Evolutionary conservation across 2,329 filamentous ascomycete species (phyloP).

Genomic region (Herpotrichia juniperi): DNA sequence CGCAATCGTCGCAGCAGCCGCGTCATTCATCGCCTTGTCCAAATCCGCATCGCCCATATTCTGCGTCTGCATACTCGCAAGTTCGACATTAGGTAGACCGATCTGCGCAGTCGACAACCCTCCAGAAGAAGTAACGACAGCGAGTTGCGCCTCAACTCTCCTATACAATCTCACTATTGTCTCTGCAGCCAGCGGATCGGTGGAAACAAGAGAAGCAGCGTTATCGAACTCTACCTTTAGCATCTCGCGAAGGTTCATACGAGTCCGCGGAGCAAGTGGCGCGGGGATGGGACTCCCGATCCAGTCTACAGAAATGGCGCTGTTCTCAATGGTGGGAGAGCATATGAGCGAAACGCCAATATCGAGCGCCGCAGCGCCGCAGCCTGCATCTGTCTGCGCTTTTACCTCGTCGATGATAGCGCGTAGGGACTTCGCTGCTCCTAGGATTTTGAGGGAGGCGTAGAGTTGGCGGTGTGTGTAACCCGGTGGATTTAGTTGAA

Average conservation of each 20-base stretch:
- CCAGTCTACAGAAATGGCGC: constrained; percentile 42
- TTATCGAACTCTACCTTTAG: constrained; percentile 65
- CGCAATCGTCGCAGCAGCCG: constrained; percentile 34
- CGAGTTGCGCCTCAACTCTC: constrained; percentile 69
- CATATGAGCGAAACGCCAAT: constrained; percentile 73
- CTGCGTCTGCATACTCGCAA: constrained; percentile 33
- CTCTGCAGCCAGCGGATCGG: constrained; percentile 65
- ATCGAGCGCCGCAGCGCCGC: constrained; percentile 69
- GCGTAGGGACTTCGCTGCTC: constrained; percentile 64
- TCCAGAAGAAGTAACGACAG: constrained; percentile 26
- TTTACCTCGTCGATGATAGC: constrained; percentile 72
- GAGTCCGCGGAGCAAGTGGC: constrained; percentile 37
- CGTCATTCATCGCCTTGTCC: constrained; percentile 44
- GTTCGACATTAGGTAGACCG: constrained; percentile 32
- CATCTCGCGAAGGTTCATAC: constrained; percentile 65
- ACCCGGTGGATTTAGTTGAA: constrained; percentile 61
- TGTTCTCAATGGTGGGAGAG: constrained; percentile 59
- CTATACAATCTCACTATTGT: constrained; percentile 67
- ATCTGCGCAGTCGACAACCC: constrained; percentile 31
- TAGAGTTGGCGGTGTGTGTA: constrained; percentile 78
- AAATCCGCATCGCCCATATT: constrained; percentile 33
- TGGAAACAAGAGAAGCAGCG: constrained; percentile 62
- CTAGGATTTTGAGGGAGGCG: constrained; percentile 64
- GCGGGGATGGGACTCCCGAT: constrained; percentile 32
- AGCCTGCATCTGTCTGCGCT: constrained; percentile 64